Evolutionary conservation across 495 filamentous ascomycete genomes (phyloP), one percentile per base, ranked within the genome.

Genomic region (Penicillium fimorum): DNA sequence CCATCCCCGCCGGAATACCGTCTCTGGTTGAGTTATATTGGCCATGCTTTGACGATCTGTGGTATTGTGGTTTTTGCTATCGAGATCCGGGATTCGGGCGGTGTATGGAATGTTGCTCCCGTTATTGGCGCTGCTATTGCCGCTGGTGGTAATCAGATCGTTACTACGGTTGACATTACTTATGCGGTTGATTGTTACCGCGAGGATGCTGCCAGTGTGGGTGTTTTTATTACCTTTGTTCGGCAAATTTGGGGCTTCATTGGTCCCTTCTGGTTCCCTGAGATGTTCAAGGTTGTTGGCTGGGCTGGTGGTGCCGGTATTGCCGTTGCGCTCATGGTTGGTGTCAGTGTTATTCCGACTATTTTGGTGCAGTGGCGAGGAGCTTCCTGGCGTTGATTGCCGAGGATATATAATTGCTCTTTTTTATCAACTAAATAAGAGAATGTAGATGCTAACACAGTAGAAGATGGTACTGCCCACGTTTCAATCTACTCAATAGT

Each of bases 211-310:
- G 75, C 71, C 0, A 77, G 76, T 59, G 74, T 84, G 4, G 82
- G 82, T 30, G 81, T 85, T 4, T 83, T 83, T 50, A 78, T 84
- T 46, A 83, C 72, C 0, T 77, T 84, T 58, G 72, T 83, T 20
- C 66, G 81, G 27, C 75, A 79, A 55, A 76, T 68, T 4, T 84
- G 80, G 80, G 81, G 80, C 0, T 85, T 85, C 58, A 80, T 84
- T 63, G 82, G 81, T 2, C 79, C 79, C 1, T 84, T 84, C 55
- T 84, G 79, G 79, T 81, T 83, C 52, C 76, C 80, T n/a, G 37
- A 60, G 20, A 80, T 83, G 77, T 77, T 81, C 25, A 63, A 71
- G 7, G 72, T 60, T 48, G 68, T 81, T 24, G 79, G 78, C 3
- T 47, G 76, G 29, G 66, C 62, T 27, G 68, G 60, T 12, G 76